A percentile compares a stretch with the other conserved stretches of the same genome.
Evolutionary conservation across 192 early-diverging fungal species (phyloP).

Genomic region (Gamsiella multidivaricata): DNA sequence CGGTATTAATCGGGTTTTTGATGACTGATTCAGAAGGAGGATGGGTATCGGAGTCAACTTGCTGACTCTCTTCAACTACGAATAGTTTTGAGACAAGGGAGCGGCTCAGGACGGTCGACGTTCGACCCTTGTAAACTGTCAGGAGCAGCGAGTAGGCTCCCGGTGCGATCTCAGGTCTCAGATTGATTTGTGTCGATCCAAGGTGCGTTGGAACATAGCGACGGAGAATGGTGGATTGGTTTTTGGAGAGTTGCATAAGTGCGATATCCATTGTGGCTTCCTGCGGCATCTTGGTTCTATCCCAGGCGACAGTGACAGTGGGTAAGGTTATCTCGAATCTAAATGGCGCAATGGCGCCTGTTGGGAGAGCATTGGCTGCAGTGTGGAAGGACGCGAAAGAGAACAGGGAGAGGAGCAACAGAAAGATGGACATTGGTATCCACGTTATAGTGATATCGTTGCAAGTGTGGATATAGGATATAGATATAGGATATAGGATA

Average conservation of each 20-base stretch:
- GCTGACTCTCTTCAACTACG: background rate
- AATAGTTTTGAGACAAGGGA: background rate
- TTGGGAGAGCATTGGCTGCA: too few species aligned
- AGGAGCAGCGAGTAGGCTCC: conserved; percentile 7
- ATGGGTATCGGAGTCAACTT: background rate
- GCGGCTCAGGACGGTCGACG: background rate
- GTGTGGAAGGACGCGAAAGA: too few species aligned
- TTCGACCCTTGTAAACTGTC: conserved; percentile 14
- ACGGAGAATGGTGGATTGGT: background rate
- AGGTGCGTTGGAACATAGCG: conserved; percentile 6
- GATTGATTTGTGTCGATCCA: conserved; percentile 3
- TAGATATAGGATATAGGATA: too few species aligned
- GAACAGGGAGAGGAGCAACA: too few species aligned
- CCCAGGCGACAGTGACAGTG: conserved; percentile 12
- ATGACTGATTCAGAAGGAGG: too few species aligned
- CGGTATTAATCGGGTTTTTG: too few species aligned
- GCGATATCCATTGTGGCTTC: conserved; percentile 15
- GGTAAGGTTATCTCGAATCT: too few species aligned
- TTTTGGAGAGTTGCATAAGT: conserved; percentile 9
- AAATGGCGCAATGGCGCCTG: too few species aligned
- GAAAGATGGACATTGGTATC: too few species aligned
- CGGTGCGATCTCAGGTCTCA: conserved; percentile 8
- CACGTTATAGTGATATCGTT: too few species aligned
- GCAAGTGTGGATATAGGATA: too few species aligned
- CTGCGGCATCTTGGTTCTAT: background rate